Conservation (phyloP, 2,329 filamentous ascomycete species). For the Trichoderma citrinoviride region DNA sequence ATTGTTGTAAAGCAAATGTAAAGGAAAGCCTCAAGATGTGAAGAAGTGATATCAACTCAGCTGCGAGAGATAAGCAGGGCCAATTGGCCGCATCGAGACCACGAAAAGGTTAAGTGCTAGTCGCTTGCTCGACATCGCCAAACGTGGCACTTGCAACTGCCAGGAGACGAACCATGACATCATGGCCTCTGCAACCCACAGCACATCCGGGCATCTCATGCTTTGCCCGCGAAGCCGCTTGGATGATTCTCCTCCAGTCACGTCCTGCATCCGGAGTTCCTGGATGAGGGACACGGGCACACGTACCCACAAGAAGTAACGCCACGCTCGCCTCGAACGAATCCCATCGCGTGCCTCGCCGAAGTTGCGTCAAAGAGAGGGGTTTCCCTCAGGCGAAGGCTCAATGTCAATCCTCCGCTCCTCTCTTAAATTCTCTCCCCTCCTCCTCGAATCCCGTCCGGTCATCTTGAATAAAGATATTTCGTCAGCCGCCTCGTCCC, state of each 20-base stretch:
- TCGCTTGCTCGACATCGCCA: background rate
- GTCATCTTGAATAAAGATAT: background rate
- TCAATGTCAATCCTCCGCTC: background rate
- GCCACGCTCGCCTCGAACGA: constrained; percentile 1
- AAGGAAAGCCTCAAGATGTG: too few species aligned
- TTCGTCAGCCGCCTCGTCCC: background rate
- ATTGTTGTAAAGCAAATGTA: too few species aligned
- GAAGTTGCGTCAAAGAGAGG: background rate
- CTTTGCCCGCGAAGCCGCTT: background rate
- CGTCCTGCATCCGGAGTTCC: background rate
- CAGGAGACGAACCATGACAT: constrained; percentile 9
- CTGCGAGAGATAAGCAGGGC: too few species aligned
- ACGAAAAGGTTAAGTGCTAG: background rate
- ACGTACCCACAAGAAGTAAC: constrained; percentile 9
- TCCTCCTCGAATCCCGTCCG: background rate
- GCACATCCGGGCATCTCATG: background rate
- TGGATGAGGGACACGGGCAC: background rate
- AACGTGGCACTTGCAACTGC: background rate
- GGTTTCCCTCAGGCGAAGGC: background rate
- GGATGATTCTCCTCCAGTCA: background rate
- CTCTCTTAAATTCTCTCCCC: too few species aligned
- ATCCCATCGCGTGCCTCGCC: constrained; percentile 2
- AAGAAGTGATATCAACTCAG: too few species aligned
- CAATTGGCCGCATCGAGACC: too few species aligned
- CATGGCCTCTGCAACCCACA: background rate